A percentile compares a stretch with the other conserved stretches of the same genome.
phyloP scores from a whole-genome alignment of 331 rosid genomes.

The Acacia pycnantha region DNA sequence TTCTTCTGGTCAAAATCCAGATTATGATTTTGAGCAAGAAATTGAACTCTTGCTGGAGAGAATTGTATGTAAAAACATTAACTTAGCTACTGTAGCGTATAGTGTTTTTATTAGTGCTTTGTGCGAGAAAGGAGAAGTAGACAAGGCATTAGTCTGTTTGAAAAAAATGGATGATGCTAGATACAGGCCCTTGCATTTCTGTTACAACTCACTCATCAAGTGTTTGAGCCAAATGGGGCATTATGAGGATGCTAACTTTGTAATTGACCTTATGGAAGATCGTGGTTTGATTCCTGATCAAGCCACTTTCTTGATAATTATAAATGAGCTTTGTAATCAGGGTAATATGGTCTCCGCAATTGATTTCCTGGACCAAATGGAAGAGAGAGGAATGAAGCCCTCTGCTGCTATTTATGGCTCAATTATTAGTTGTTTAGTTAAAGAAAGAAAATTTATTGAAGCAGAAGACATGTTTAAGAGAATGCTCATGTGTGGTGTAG shows the following conservation, averaged over 20 bases:
- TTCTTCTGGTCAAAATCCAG: not conserved
- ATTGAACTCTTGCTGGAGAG: constrained; percentile 33
- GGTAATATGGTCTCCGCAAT: constrained; percentile 29
- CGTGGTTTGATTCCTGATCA: constrained; percentile 32
- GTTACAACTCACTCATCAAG: constrained; percentile 45
- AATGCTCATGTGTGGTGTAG: constrained; percentile 47
- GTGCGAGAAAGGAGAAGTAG: constrained; percentile 31
- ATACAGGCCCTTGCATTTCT: constrained; percentile 35
- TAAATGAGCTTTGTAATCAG: constrained; percentile 35
- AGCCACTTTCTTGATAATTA: constrained; percentile 36
- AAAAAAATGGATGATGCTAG: constrained; percentile 36
- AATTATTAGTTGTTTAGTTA: constrained; percentile 37
- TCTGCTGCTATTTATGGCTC: constrained; percentile 44
- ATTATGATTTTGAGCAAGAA: constrained; percentile 27
- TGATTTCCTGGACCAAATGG: constrained; percentile 27
- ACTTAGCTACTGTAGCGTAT: constrained; percentile 36
- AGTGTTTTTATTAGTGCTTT: constrained; percentile 33
- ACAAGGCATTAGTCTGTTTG: constrained; percentile 30
- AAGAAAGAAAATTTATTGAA: constrained; percentile 30
- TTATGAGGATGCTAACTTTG: constrained; percentile 35
- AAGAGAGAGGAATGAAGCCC: constrained; percentile 34
- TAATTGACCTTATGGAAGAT: constrained; percentile 36
- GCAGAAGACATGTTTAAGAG: constrained; percentile 42
- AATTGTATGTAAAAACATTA: constrained; percentile 30
- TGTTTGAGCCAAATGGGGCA: constrained; percentile 38